These are phyloP conservation scores for Leccinum pachyderme DNA, from an alignment of 1,284 basidiomycete species.

Conservation along the genomic window DNA sequence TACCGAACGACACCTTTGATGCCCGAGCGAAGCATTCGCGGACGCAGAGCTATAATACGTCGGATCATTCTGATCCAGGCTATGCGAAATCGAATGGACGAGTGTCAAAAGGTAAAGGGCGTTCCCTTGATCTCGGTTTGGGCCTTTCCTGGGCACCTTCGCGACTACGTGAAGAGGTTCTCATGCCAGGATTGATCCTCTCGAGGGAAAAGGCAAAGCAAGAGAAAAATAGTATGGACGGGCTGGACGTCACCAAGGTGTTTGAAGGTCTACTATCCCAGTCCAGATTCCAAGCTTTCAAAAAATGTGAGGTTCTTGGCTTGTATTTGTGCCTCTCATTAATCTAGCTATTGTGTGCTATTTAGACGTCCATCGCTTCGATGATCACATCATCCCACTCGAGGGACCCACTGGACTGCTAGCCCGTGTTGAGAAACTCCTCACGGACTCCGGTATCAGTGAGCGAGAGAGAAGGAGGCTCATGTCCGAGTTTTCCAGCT, in stretches of 20 bases:
- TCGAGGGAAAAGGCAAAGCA: constrained; percentile 30
- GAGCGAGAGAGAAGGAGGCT: constrained; percentile 50
- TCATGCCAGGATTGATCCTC: constrained; percentile 47
- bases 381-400: constrained; percentile 69
- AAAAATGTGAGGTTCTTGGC: constrained; percentile 52
- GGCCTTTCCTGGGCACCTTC: constrained; percentile 65
- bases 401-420: constrained; percentile 70
- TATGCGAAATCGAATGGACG: constrained; percentile 11
- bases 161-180: constrained; percentile 58
- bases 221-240: constrained; percentile 37
- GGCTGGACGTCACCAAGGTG: constrained; percentile 59
- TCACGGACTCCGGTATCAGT: constrained; percentile 46
- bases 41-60: constrained; percentile 19
- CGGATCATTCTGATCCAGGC: constrained; percentile 6
- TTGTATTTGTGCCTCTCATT: constrained; percentile 11
- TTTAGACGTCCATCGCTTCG: constrained; percentile 64
- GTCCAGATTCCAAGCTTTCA: constrained; percentile 62
- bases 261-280: constrained; percentile 63
- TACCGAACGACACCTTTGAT: constrained; percentile 12
- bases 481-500: constrained; percentile 58
- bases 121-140: constrained; percentile 65
- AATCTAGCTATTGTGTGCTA: constrained; percentile 3
- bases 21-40: constrained; percentile 24
- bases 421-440: constrained; percentile 56
- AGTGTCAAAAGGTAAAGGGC: constrained; percentile 49